phyloP scores from a whole-genome alignment of 2,329 filamentous ascomycete genomes.

The Colletotrichum orchidophilum region DNA sequence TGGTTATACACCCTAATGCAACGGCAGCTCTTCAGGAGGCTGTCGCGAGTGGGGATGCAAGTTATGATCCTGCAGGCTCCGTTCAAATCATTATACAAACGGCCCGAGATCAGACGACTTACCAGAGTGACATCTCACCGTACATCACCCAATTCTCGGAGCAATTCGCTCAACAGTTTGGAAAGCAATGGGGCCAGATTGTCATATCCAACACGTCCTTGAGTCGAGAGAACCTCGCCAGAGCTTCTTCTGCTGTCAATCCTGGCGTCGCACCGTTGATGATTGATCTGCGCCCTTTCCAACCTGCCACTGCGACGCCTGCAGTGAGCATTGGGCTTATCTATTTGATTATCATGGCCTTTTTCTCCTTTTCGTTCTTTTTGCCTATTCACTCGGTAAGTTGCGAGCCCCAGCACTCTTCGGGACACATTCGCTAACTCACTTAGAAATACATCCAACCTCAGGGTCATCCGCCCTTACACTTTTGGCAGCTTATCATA shows the following conservation, averaged over 20 bases:
- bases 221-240: slow-evolving; percentile 40
- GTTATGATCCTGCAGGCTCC: slow-evolving; percentile 68
- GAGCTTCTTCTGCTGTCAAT: slow-evolving; percentile 42
- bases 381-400: slow-evolving; percentile 66
- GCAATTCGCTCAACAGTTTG: slow-evolving; percentile 57
- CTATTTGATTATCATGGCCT: slow-evolving; percentile 73
- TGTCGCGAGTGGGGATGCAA: slow-evolving; percentile 61
- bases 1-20: slow-evolving; percentile 71
- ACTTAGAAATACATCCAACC: slow-evolving; percentile 59
- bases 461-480: slow-evolving; percentile 64
- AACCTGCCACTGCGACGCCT: slow-evolving; percentile 62
- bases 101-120: slow-evolving; percentile 65
- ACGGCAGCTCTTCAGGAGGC: slow-evolving; percentile 65
- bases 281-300: slow-evolving; percentile 68
- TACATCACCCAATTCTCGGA: slow-evolving; percentile 57
- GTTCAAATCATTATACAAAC: slow-evolving; percentile 65
- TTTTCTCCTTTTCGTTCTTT: slow-evolving; percentile 73
- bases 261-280: slow-evolving; percentile 42
- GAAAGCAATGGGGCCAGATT: slow-evolving; percentile 51
- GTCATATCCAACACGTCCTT: slow-evolving; percentile 51
- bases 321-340: slow-evolving; percentile 71
- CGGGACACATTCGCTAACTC: background rate
- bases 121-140: slow-evolving; percentile 62
- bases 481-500: slow-evolving; percentile 65
- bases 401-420: background rate